Percentiles rank a stretch among this genome's conserved stretches.
Evolutionary conservation across 129 eudicot species (phyloP).

Genomic region (Flaveria bidentis): DNA sequence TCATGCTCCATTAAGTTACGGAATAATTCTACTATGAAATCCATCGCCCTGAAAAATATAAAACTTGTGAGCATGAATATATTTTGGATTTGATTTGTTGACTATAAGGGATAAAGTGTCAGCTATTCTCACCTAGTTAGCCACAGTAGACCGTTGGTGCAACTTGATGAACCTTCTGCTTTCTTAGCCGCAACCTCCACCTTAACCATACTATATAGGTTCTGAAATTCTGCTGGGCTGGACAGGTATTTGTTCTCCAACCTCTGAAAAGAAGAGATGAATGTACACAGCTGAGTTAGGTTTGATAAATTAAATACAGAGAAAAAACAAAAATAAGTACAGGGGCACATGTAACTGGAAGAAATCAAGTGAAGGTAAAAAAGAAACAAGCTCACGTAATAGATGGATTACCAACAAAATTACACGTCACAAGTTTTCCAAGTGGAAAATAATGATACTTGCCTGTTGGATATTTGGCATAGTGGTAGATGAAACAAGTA

Average conservation of each 20-base stretch:
- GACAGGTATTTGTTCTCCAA: constrained; percentile 66
- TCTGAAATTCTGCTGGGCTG: constrained; percentile 67
- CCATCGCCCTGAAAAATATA: constrained; percentile 70
- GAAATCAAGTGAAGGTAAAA: not conserved
- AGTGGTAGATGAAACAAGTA: constrained; percentile 6
- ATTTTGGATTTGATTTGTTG: constrained; percentile 2
- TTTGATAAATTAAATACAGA: not conserved
- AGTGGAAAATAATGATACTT: not conserved
- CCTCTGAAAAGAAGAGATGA: constrained; percentile 47
- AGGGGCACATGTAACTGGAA: not conserved
- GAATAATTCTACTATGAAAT: constrained; percentile 75
- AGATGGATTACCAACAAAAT: constrained; percentile 3
- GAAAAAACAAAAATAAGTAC: not conserved
- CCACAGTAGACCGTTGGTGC: constrained; percentile 94
- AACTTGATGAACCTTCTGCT: constrained; percentile 76
- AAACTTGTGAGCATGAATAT: constrained; percentile 17
- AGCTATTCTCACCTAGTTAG: constrained; percentile 60
- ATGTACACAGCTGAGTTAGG: constrained; percentile 3
- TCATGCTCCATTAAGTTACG: constrained; percentile 60
- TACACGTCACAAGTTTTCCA: not conserved
- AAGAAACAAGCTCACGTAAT: not conserved
- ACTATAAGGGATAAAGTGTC: not conserved
- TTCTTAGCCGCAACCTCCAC: constrained; percentile 82
- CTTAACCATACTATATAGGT: constrained; percentile 68
- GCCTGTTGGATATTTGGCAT: constrained; percentile 12